Percentiles rank a stretch among this genome's conserved stretches.
Conservation (phyloP, 768 basidiomycete species). For the Mycena polygramma region DNA sequence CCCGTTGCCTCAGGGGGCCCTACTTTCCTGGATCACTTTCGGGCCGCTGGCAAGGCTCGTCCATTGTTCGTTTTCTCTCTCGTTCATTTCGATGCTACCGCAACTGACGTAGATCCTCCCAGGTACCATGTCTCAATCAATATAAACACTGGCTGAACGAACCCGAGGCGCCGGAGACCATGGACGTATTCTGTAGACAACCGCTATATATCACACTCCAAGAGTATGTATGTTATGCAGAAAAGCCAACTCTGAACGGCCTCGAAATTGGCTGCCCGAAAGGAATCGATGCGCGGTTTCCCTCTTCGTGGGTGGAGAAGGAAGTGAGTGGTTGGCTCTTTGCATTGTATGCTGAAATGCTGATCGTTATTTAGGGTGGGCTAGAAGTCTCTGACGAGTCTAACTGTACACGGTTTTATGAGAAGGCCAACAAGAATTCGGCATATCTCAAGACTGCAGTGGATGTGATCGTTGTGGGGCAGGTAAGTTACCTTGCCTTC, state of each 20-base stretch:
- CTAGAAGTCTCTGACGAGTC: slow-evolving; percentile 54
- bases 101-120: slow-evolving; percentile 10
- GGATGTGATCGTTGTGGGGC: slow-evolving; percentile 68
- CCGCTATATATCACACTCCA: slow-evolving; percentile 64
- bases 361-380: slow-evolving; percentile 63
- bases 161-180: slow-evolving; percentile 48
- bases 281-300: slow-evolving; percentile 60
- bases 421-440: slow-evolving; percentile 42
- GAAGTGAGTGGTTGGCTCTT: slow-evolving; percentile 63
- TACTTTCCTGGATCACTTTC: slow-evolving; percentile 61
- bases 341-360: slow-evolving; percentile 56
- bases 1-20: slow-evolving; percentile 23
- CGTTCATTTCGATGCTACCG: background rate
- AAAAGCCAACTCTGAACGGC: slow-evolving; percentile 9
- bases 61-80: slow-evolving; percentile 51
- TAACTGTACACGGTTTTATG: slow-evolving; percentile 55
- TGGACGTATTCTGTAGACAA: slow-evolving; percentile 53
- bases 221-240: slow-evolving; percentile 60
- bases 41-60: slow-evolving; percentile 65
- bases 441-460: slow-evolving; percentile 42
- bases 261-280: slow-evolving; percentile 35
- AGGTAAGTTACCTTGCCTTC: slow-evolving; percentile 50
- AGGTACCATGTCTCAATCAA: slow-evolving; percentile 56
- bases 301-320: slow-evolving; percentile 52
- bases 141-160: slow-evolving; percentile 55